Conservation (phyloP, 2,329 filamentous ascomycete genomes). For the Fusarium austroafricanum region DNA sequence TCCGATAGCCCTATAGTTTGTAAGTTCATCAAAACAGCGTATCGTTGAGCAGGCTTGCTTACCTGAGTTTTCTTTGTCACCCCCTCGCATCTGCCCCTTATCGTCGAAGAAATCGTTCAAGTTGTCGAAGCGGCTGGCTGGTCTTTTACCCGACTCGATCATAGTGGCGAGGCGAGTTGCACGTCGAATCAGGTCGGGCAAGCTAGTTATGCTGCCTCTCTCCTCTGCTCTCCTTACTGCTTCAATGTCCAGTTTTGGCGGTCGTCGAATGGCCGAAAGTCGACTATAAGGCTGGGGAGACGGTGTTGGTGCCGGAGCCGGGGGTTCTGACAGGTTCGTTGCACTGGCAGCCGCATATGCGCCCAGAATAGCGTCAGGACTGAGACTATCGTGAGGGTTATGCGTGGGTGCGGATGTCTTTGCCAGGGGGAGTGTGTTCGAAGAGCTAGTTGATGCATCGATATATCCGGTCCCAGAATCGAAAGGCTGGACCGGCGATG, state of each 20-base stretch:
- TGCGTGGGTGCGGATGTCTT: slow-evolving; percentile 31
- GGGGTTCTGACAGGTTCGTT: slow-evolving; percentile 53
- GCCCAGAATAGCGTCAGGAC: slow-evolving; percentile 61
- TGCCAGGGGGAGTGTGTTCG: slow-evolving; percentile 53
- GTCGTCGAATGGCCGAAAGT: slow-evolving; percentile 69
- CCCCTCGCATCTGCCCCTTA: slow-evolving; percentile 53
- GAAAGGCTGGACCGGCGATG: slow-evolving; percentile 56
- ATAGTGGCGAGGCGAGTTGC: slow-evolving; percentile 89
- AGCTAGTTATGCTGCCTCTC: slow-evolving; percentile 88
- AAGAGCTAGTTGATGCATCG: slow-evolving; percentile 61
- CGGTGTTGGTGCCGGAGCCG: slow-evolving; percentile 41
- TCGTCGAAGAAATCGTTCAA: slow-evolving; percentile 63
- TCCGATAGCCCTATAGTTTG: slow-evolving; percentile 68
- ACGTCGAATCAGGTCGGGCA: slow-evolving; percentile 89
- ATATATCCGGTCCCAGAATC: slow-evolving; percentile 59
- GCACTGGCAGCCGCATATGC: slow-evolving; percentile 63
- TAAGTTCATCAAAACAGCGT: slow-evolving; percentile 56
- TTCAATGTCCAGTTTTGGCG: slow-evolving; percentile 83
- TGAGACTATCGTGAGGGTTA: slow-evolving; percentile 46
- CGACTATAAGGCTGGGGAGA: slow-evolving; percentile 53
- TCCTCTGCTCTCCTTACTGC: slow-evolving; percentile 84
- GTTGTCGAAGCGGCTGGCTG: slow-evolving; percentile 68
- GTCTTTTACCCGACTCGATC: slow-evolving; percentile 82
- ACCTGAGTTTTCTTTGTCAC: slow-evolving; percentile 57
- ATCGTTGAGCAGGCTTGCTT: slow-evolving; percentile 36